phyloP scores from a whole-genome alignment of 495 filamentous ascomycete genomes.

The Neurospora sp. region DNA sequence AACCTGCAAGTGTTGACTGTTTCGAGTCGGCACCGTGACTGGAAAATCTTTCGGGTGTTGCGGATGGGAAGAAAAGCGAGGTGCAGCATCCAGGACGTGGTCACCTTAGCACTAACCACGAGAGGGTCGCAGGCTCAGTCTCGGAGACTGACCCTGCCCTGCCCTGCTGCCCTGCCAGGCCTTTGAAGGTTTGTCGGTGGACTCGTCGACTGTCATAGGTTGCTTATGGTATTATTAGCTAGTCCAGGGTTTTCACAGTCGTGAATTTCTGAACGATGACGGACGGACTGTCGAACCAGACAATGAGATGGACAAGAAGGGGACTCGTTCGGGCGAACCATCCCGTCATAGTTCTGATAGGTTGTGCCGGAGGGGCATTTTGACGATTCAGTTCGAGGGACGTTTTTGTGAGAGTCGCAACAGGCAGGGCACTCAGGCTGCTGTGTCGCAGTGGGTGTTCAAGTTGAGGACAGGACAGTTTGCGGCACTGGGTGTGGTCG shows the following conservation, averaged over 20 bases:
- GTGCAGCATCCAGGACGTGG: not conserved
- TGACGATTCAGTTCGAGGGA: not conserved
- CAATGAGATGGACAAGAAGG: not conserved
- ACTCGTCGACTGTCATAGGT: not conserved
- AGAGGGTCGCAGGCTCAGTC: not conserved
- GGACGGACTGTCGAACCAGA: not conserved
- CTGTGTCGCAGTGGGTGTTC: not conserved
- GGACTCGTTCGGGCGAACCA: not conserved
- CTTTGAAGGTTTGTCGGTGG: not conserved
- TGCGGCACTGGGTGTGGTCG: constrained; percentile 22
- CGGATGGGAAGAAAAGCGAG: not conserved
- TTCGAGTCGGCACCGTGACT: not conserved
- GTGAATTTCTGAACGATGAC: not conserved
- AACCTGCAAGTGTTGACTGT: not conserved
- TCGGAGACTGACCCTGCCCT: not conserved
- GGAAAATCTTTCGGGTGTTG: not conserved
- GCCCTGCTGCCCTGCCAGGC: not conserved
- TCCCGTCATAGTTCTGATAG: not conserved
- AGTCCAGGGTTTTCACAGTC: not conserved
- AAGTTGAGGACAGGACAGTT: constrained; percentile 8
- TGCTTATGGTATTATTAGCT: not conserved
- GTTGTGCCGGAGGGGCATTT: not conserved
- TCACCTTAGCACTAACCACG: not conserved
- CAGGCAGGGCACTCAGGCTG: not conserved
- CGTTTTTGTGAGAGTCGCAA: not conserved